phyloP scores from a whole-genome alignment of 352 stramenopile genomes.

The Globisporangium echinulatum region DNA sequence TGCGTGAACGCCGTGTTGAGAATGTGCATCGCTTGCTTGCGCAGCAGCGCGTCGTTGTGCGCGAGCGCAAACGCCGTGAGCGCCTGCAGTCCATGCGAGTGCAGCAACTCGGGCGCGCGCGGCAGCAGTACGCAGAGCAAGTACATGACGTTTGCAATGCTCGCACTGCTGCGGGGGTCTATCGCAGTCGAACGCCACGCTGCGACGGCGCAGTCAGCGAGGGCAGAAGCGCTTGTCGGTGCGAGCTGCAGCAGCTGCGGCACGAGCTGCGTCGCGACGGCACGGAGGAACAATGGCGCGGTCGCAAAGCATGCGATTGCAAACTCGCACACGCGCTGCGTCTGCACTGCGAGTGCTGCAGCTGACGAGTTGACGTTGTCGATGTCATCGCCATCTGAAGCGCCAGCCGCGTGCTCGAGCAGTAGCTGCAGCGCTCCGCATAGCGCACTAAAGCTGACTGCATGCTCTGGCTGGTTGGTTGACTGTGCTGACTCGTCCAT shows the following conservation, averaged over 20 bases:
- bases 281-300: conserved; percentile 37
- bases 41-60: conserved; percentile 43
- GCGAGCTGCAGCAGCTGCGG: conserved; percentile 25
- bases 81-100: conserved; percentile 27
- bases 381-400: not conserved
- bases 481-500: not conserved
- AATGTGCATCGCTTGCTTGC: conserved; percentile 66
- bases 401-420: conserved; percentile 9
- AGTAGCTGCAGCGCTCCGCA: conserved; percentile 43
- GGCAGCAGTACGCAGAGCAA: conserved; percentile 55
- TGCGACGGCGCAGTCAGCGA: conserved; percentile 18
- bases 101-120: conserved; percentile 34
- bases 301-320: conserved; percentile 33
- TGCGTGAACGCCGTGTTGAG: conserved; percentile 60
- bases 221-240: conserved; percentile 3
- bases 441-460: conserved; percentile 35
- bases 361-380: not conserved
- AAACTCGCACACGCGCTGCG: conserved; percentile 27
- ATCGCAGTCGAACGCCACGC: conserved; percentile 12
- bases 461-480: too few species aligned
- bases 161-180: conserved; percentile 6
- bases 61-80: conserved; percentile 49
- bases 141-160: conserved; percentile 51
- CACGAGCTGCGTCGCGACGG: conserved; percentile 39
- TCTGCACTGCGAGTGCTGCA: conserved; percentile 7